Conservation (phyloP, 805 yeast genomes). For the Schwanniomyces pseudopolymorphus region DNA sequence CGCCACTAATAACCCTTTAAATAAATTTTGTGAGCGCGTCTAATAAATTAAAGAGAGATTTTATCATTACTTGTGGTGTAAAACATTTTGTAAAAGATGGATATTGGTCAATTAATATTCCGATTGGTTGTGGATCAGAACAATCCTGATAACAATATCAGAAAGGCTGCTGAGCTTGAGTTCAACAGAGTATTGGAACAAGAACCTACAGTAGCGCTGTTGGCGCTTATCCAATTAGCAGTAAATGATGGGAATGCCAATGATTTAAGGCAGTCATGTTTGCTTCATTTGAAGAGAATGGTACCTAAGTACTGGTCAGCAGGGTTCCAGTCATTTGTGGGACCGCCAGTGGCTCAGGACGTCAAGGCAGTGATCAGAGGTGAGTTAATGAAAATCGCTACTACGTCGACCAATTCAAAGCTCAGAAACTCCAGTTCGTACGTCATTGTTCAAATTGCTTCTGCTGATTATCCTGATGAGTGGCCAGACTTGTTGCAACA, state of each 20-base stretch:
- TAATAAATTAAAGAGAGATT: neutral
- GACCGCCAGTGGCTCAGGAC: constrained; percentile 58
- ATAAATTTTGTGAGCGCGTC: neutral
- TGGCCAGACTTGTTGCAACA: constrained; percentile 74
- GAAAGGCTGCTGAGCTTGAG: constrained; percentile 53
- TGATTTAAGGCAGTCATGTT: constrained; percentile 56
- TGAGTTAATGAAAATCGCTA: constrained; percentile 48
- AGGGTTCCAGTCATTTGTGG: constrained; percentile 72
- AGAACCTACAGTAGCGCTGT: constrained; percentile 51
- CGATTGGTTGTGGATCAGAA: constrained; percentile 26
- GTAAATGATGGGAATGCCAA: constrained; percentile 23
- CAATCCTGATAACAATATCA: constrained; percentile 48
- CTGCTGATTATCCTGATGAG: constrained; percentile 91
- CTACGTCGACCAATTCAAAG: constrained; percentile 48
- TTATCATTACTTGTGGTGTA: neutral
- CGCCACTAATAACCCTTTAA: neutral
- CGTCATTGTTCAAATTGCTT: constrained; percentile 79
- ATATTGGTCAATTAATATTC: constrained; percentile 2
- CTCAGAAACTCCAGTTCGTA: constrained; percentile 68
- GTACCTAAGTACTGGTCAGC: constrained; percentile 81
- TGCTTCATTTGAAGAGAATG: constrained; percentile 64
- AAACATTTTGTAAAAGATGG: constrained; percentile 2
- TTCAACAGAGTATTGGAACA: constrained; percentile 42
- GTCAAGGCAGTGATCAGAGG: constrained; percentile 53
- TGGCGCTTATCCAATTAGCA: constrained; percentile 44